A percentile compares a stretch with the other conserved stretches of the same genome.
phyloP scores from a whole-genome alignment of 192 early-diverging fungal species.

The Backusella circina region DNA sequence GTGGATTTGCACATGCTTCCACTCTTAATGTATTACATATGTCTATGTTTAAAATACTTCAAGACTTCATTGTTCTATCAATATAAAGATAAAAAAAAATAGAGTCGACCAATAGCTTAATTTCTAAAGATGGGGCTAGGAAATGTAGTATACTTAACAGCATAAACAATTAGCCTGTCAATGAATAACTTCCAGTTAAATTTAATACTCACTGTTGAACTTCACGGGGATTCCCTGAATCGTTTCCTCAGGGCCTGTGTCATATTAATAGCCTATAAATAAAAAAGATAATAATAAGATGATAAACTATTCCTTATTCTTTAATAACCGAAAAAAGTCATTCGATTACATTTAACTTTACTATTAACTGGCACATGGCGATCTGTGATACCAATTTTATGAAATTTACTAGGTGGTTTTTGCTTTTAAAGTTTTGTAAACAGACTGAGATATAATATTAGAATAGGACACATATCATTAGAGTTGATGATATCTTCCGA shows the following conservation, averaged over 20 bases:
- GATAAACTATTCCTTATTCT: neutral
- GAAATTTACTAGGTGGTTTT: neutral
- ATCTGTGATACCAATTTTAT: neutral
- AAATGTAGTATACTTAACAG: neutral
- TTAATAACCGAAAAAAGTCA: neutral
- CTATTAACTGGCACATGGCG: neutral
- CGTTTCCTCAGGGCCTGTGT: neutral
- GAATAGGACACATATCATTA: neutral
- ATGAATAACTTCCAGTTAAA: neutral
- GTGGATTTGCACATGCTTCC: neutral
- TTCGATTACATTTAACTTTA: neutral
- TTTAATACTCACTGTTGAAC: neutral
- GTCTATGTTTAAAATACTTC: neutral
- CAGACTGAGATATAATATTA: neutral
- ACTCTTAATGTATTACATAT: neutral
- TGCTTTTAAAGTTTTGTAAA: neutral
- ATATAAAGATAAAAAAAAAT: neutral
- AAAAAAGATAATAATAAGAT: neutral
- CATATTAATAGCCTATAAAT: neutral
- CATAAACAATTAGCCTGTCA: conserved; percentile 7
- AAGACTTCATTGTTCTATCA: too few relatives aligned
- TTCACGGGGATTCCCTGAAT: neutral
- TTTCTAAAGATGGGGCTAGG: neutral
- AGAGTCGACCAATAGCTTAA: neutral
- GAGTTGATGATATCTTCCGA: neutral